Evolutionary conservation across 2,329 filamentous ascomycete genomes (phyloP).

Genomic region (Paecilomyces formosus): DNA sequence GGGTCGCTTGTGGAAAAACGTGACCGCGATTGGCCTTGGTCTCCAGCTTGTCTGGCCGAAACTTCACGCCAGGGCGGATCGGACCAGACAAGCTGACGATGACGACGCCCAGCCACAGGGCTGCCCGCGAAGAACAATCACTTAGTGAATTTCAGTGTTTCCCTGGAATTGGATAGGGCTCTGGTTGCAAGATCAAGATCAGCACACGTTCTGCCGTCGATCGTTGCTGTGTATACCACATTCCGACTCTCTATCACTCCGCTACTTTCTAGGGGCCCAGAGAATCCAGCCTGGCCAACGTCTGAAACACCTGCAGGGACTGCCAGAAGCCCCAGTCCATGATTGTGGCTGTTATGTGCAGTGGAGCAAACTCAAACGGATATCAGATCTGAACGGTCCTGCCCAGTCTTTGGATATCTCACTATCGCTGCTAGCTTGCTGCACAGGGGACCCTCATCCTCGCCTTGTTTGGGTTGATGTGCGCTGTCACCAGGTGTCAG

Average conservation of each 20-base stretch:
- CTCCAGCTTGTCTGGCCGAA: neutral
- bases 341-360: neutral
- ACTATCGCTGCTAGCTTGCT: neutral
- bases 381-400: neutral
- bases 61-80: neutral
- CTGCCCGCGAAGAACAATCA: neutral
- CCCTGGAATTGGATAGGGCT: neutral
- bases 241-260: neutral
- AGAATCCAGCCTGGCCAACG: neutral
- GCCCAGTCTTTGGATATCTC: neutral
- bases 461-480: neutral
- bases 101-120: neutral
- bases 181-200: neutral
- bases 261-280: neutral
- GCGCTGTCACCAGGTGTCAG: neutral
- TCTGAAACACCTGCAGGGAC: constrained; percentile 1
- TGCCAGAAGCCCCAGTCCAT: constrained; percentile 1
- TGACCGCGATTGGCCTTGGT: neutral
- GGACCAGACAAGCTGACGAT: neutral
- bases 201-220: neutral
- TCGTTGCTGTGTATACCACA: neutral
- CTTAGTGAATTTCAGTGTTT: neutral
- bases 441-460: neutral
- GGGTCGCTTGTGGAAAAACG: neutral
- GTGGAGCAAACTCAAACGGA: neutral